Evolutionary conservation across 148 eudicot species (phyloP).

Genomic region (Salicornia ramosissima): DNA sequence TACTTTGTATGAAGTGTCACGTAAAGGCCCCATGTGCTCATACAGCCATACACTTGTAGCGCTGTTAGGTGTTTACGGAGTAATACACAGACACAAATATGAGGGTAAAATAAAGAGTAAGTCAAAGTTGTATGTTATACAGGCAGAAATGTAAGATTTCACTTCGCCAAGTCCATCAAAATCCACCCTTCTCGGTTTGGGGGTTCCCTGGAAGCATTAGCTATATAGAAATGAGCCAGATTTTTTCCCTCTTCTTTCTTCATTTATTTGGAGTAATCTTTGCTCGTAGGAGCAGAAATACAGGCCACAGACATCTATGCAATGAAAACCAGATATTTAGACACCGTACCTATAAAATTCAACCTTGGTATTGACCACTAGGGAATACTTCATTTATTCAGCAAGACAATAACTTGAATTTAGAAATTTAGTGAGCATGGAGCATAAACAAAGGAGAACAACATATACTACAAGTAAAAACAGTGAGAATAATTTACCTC

Average conservation of each 20-base stretch:
- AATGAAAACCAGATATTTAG: background rate
- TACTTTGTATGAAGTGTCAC: too few relatives aligned
- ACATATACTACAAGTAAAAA: background rate
- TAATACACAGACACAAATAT: background rate
- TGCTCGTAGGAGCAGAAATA: background rate
- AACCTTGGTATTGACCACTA: background rate
- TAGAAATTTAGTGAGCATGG: background rate
- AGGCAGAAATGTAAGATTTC: background rate
- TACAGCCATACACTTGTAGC: background rate
- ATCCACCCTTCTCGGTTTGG: background rate
- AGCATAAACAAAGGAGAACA: background rate
- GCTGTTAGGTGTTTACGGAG: background rate
- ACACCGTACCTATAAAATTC: background rate
- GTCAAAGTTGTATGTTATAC: background rate
- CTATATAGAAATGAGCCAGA: background rate
- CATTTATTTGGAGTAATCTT: background rate
- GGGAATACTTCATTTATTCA: background rate
- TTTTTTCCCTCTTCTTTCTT: background rate
- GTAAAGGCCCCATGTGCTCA: too few relatives aligned
- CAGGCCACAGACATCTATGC: background rate
- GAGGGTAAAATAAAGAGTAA: background rate
- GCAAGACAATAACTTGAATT: background rate
- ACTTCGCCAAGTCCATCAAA: background rate
- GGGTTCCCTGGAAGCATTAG: background rate
- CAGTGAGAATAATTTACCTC: conserved; percentile 47